Conservation (phyloP, 2,329 filamentous ascomycete species). For the Ophiostoma pallidulum region DNA sequence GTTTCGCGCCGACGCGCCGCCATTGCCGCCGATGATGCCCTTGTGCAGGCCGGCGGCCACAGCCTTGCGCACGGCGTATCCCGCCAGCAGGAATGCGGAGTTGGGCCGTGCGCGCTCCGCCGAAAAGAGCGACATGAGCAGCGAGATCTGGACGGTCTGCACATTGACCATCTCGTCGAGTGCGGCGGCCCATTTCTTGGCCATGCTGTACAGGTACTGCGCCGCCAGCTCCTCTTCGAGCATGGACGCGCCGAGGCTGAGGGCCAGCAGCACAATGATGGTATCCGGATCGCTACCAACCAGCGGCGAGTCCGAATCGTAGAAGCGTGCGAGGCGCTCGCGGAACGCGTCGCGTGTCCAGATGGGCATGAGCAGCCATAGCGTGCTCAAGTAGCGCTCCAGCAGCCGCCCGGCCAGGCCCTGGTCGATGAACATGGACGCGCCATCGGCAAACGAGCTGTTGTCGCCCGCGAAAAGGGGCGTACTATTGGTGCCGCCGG, state of each 20-base stretch:
- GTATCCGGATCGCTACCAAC: constrained; percentile 9
- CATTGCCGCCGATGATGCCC: constrained; percentile 11
- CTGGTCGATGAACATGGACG: constrained; percentile 14
- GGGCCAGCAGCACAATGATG: constrained; percentile 11
- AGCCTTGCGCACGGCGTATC: constrained; percentile 14
- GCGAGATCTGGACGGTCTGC: constrained; percentile 15
- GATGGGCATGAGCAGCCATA: constrained; percentile 15
- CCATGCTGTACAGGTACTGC: constrained; percentile 12
- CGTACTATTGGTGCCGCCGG: constrained; percentile 2
- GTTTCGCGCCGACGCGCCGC: background rate
- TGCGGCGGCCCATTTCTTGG: constrained; percentile 10
- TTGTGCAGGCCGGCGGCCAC: constrained; percentile 16
- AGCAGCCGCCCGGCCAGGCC: constrained; percentile 8
- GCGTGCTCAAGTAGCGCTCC: constrained; percentile 13
- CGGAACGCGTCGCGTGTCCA: constrained; percentile 13
- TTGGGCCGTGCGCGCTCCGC: constrained; percentile 16
- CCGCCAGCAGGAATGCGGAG: constrained; percentile 10
- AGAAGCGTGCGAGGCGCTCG: constrained; percentile 10
- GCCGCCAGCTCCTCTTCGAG: constrained; percentile 14
- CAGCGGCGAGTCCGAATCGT: background rate
- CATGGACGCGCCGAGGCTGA: constrained; percentile 13
- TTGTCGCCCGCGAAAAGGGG: background rate
- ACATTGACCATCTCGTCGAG: constrained; percentile 17
- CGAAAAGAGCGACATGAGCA: constrained; percentile 16
- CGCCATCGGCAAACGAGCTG: constrained; percentile 5